These are phyloP conservation scores for Penicillium macrosclerotiorum DNA, from an alignment of 495 filamentous ascomycete species.

Conservation along the genomic window DNA sequence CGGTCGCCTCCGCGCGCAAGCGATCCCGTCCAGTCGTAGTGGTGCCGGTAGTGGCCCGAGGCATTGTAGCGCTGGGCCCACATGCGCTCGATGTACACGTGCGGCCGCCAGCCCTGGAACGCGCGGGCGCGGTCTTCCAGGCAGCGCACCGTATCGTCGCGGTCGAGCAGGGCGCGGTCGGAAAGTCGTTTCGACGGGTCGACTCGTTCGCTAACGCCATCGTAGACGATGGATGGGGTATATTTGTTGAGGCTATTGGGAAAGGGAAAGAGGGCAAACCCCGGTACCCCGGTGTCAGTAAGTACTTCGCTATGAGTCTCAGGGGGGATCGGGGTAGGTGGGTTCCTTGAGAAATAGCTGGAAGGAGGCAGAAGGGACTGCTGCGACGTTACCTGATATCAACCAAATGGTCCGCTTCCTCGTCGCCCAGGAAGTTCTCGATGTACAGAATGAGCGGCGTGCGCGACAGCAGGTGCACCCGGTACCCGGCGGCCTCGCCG, in stretches of 20 bases:
- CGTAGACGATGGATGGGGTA: constrained; percentile 53
- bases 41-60: constrained; percentile 57
- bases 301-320: too few relatives aligned
- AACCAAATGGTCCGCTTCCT: constrained; percentile 51
- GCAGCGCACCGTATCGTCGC: constrained; percentile 62
- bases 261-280: too few relatives aligned
- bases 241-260: constrained; percentile 46
- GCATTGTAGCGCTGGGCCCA: constrained; percentile 59
- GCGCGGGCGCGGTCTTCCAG: constrained; percentile 64
- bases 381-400: constrained; percentile 41
- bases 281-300: too few relatives aligned
- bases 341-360: neutral
- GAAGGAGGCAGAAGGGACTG: neutral
- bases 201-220: constrained; percentile 40
- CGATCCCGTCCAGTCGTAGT: constrained; percentile 57
- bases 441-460: constrained; percentile 58
- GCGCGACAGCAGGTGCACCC: constrained; percentile 43
- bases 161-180: constrained; percentile 56
- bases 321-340: too few relatives aligned
- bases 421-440: constrained; percentile 48
- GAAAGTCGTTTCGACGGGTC: constrained; percentile 53
- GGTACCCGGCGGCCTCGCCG: constrained; percentile 27
- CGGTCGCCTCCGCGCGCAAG: constrained; percentile 42
- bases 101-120: constrained; percentile 67
- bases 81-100: constrained; percentile 60